A percentile compares a stretch with the other conserved stretches of the same genome.
phyloP scores from a whole-genome alignment of 768 basidiomycete species.

The Russula sp. region DNA sequence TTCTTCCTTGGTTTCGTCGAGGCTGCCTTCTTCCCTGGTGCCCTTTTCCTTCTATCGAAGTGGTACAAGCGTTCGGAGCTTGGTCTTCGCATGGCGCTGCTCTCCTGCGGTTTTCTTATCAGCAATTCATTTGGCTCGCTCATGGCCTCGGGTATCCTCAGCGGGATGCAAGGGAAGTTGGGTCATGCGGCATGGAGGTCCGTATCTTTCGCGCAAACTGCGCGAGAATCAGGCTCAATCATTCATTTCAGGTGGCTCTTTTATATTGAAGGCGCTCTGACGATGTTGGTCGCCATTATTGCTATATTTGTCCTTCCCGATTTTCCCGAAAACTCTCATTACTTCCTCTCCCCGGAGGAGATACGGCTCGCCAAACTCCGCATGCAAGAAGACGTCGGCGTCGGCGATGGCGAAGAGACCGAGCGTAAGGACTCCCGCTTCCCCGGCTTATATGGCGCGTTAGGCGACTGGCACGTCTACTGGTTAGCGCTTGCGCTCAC shows the following conservation, averaged over 20 bases:
- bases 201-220: slow-evolving; percentile 24
- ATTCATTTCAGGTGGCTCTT: slow-evolving; percentile 56
- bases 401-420: slow-evolving; percentile 44
- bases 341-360: slow-evolving; percentile 59
- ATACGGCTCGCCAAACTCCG: slow-evolving; percentile 49
- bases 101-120: slow-evolving; percentile 68
- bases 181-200: slow-evolving; percentile 73
- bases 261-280: slow-evolving; percentile 59
- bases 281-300: slow-evolving; percentile 45
- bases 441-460: slow-evolving; percentile 50
- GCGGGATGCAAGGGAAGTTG: slow-evolving; percentile 60
- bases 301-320: slow-evolving; percentile 68
- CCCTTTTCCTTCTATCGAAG: slow-evolving; percentile 56
- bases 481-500: slow-evolving; percentile 63
- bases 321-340: slow-evolving; percentile 53
- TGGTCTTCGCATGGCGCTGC: slow-evolving; percentile 58
- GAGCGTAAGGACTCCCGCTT: slow-evolving; percentile 32
- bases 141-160: slow-evolving; percentile 70
- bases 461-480: slow-evolving; percentile 82
- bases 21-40: slow-evolving; percentile 67
- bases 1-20: slow-evolving; percentile 63
- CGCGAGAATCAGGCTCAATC: background rate
- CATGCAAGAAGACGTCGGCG: slow-evolving; percentile 59
- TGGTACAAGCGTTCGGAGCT: slow-evolving; percentile 74
- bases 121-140: slow-evolving; percentile 80